Evolutionary conservation across 257 asterid genomes (phyloP).

Genomic region (Hygrophila difformis): DNA sequence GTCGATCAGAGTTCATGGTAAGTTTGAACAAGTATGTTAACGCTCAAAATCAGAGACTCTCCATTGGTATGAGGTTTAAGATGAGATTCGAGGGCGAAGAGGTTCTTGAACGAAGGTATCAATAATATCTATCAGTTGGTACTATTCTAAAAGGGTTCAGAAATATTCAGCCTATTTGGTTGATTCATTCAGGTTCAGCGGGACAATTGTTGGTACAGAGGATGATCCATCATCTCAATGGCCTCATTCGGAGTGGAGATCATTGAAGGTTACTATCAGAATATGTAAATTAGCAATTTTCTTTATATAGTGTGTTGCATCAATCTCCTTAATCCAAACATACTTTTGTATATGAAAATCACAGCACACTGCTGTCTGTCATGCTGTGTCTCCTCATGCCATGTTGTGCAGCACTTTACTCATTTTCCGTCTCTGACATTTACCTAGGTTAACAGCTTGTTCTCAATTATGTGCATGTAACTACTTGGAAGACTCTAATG

Average conservation of each 20-base stretch:
- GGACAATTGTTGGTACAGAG: conserved; percentile 88
- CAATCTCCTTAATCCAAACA: conserved; percentile 2
- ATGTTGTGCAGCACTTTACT: too few relatives aligned
- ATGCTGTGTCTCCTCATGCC: not conserved
- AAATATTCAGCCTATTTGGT: conserved; percentile 1
- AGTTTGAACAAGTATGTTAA: conserved; percentile 86
- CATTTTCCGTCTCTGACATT: too few relatives aligned
- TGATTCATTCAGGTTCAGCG: conserved; percentile 67
- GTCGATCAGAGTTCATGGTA: conserved; percentile 84
- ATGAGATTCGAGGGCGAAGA: conserved; percentile 99
- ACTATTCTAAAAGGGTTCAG: not conserved
- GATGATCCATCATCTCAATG: conserved; percentile 57
- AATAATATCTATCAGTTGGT: not conserved
- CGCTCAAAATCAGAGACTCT: conserved; percentile 72
- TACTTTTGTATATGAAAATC: not conserved
- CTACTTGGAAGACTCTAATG: not conserved
- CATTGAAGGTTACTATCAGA: conserved; percentile 55
- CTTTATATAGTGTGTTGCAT: too few relatives aligned
- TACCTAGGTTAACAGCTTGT: too few relatives aligned
- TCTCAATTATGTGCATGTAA: too few relatives aligned
- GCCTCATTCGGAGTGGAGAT: conserved; percentile 97
- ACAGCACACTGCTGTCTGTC: too few relatives aligned
- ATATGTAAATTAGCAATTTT: conserved; percentile 3
- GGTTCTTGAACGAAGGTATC: conserved; percentile 92
- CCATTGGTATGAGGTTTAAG: conserved; percentile 96